These are phyloP conservation scores for Trichosporon sp. DNA, from an alignment of 1,284 basidiomycete species.

Conservation along the genomic window DNA sequence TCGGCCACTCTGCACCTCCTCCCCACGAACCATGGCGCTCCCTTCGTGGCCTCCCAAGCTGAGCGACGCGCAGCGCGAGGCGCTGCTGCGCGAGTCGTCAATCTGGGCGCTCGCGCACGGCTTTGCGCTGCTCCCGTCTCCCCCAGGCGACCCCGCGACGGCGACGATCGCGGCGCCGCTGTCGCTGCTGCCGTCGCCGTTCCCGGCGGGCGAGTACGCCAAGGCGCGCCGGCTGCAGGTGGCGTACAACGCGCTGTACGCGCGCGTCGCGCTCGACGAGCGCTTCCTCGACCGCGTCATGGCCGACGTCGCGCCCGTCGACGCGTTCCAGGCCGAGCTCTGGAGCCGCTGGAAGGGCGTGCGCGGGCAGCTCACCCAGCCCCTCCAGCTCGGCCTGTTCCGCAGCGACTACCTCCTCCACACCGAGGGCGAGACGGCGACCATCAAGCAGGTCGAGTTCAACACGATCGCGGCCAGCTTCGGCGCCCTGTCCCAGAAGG, in stretches of 20 bases:
- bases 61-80: constrained; percentile 57
- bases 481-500: constrained; percentile 71
- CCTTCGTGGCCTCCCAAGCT: constrained; percentile 68
- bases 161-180: constrained; percentile 83
- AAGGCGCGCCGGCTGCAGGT: constrained; percentile 66
- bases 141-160: constrained; percentile 56
- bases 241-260: constrained; percentile 80
- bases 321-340: constrained; percentile 77
- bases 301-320: constrained; percentile 77
- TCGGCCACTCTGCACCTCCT: neutral
- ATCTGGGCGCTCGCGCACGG: constrained; percentile 82
- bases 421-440: constrained; percentile 30
- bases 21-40: constrained; percentile 22
- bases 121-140: constrained; percentile 69
- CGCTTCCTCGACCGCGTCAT: constrained; percentile 77
- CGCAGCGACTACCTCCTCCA: constrained; percentile 95
- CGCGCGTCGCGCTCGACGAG: constrained; percentile 73
- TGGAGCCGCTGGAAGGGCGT: constrained; percentile 81
- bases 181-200: constrained; percentile 79
- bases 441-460: constrained; percentile 94
- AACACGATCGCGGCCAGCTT: constrained; percentile 95
- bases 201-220: constrained; percentile 70
- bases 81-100: constrained; percentile 64
- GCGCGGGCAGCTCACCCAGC: constrained; percentile 62
- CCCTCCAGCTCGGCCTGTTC: constrained; percentile 84